These are phyloP conservation scores for Phoma sp. DNA, from an alignment of 2,329 filamentous ascomycete genomes.

Conservation along the genomic window DNA sequence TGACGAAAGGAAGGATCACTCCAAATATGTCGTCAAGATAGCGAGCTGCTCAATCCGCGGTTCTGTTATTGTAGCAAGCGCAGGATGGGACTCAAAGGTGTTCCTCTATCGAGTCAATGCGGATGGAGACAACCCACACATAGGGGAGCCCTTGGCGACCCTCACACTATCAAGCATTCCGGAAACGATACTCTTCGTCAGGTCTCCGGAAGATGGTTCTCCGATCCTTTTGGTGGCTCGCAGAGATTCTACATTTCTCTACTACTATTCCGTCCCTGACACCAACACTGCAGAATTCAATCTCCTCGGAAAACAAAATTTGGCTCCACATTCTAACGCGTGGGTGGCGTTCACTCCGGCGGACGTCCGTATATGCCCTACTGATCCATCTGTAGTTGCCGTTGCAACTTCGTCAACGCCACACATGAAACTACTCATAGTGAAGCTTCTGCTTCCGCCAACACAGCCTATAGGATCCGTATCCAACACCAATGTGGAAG, in stretches of 20 bases:
- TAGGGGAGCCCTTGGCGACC: conserved; percentile 51
- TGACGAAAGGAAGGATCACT: conserved; percentile 61
- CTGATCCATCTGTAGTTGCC: conserved; percentile 61
- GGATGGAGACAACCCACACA: conserved; percentile 32
- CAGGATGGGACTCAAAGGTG: conserved; percentile 67
- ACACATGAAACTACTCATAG: conserved; percentile 67
- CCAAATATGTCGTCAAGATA: conserved; percentile 65
- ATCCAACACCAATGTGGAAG: conserved; percentile 8
- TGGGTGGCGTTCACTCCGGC: conserved; percentile 69
- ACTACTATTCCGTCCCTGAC: conserved; percentile 58
- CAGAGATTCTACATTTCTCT: conserved; percentile 64
- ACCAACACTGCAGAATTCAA: conserved; percentile 17
- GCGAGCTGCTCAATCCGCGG: conserved; percentile 47
- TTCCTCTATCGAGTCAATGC: conserved; percentile 55
- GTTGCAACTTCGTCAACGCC: conserved; percentile 67
- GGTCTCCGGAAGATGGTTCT: conserved; percentile 53
- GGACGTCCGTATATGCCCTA: conserved; percentile 62
- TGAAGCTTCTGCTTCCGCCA: conserved; percentile 62
- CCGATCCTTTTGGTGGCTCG: conserved; percentile 61
- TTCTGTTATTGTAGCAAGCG: conserved; percentile 57
- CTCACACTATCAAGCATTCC: conserved; percentile 60
- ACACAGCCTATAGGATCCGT: conserved; percentile 14
- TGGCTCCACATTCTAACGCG: conserved; percentile 67
- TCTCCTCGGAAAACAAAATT: conserved; percentile 63
- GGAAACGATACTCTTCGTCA: conserved; percentile 62